phyloP scores from a whole-genome alignment of 257 asterid genomes.

The Solanum paucissectum region DNA sequence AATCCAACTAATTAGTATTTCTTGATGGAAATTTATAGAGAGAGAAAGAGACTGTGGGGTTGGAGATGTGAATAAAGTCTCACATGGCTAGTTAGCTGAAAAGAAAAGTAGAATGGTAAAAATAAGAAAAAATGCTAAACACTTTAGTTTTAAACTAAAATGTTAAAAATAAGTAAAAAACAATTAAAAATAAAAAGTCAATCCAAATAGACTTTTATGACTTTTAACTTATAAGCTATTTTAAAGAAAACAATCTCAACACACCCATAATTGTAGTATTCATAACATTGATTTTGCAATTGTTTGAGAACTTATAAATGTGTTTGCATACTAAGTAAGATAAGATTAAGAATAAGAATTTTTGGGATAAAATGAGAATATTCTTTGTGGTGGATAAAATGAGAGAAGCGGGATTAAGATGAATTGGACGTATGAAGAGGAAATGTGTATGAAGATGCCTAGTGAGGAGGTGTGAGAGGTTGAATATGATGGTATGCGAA shows the following conservation, averaged over 20 bases:
- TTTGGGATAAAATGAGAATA: background rate
- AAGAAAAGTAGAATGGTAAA: too few relatives aligned
- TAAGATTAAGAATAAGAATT: too few relatives aligned
- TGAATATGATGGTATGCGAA: background rate
- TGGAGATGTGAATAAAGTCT: background rate
- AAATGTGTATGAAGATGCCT: background rate
- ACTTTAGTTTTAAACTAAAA: too few relatives aligned
- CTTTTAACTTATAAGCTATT: background rate
- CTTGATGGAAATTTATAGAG: background rate
- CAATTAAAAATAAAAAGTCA: too few relatives aligned
- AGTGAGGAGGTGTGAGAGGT: background rate
- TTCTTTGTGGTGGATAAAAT: background rate
- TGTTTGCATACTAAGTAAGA: background rate
- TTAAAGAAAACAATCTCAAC: fast-evolving
- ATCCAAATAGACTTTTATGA: too few relatives aligned
- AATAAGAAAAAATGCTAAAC: too few relatives aligned
- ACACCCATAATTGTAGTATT: background rate
- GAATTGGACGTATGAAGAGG: background rate
- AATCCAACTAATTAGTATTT: background rate
- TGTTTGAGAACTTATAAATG: background rate
- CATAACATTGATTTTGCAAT: background rate
- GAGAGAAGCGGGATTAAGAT: too few relatives aligned
- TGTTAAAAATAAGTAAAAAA: too few relatives aligned
- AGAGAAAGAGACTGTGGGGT: background rate
- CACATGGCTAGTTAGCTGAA: background rate